Evolutionary conservation across 768 basidiomycete genomes (phyloP).

Genomic region (Mycena indigotica): DNA sequence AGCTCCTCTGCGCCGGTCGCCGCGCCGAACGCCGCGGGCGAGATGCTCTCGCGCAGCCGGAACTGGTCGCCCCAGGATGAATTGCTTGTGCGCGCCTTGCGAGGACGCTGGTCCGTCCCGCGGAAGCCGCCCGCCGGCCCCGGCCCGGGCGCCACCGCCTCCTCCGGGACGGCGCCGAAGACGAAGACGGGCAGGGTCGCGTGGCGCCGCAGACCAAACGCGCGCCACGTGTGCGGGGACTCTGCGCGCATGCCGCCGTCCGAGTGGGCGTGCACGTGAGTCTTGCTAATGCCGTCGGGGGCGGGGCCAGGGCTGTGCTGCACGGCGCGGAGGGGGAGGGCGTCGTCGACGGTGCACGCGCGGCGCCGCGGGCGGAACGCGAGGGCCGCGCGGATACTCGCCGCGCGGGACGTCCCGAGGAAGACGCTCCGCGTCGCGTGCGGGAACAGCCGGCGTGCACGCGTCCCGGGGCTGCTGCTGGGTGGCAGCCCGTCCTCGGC

Average conservation of each 20-base stretch:
- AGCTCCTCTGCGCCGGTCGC: neutral
- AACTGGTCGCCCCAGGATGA: neutral
- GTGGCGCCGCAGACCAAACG: neutral
- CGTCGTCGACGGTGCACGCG: neutral
- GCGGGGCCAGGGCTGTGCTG: neutral
- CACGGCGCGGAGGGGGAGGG: neutral
- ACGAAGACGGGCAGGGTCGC: neutral
- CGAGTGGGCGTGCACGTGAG: no score
- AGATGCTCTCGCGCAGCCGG: neutral
- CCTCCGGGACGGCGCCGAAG: neutral
- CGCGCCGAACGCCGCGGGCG: neutral
- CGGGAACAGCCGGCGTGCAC: neutral
- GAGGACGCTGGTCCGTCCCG: neutral
- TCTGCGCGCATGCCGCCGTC: no score
- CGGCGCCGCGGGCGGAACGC: neutral
- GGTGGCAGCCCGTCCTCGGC: neutral
- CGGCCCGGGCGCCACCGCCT: no score
- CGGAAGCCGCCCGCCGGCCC: neutral
- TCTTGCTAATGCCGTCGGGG: neutral
- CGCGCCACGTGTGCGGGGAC: neutral
- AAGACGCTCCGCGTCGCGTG: neutral
- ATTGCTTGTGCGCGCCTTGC: neutral
- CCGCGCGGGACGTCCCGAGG: neutral
- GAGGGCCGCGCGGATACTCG: neutral
- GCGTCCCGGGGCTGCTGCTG: neutral